Percentiles rank a stretch among this genome's conserved stretches.
phyloP scores from a whole-genome alignment of 768 basidiomycete genomes.

The Floccularia luteovirens region DNA sequence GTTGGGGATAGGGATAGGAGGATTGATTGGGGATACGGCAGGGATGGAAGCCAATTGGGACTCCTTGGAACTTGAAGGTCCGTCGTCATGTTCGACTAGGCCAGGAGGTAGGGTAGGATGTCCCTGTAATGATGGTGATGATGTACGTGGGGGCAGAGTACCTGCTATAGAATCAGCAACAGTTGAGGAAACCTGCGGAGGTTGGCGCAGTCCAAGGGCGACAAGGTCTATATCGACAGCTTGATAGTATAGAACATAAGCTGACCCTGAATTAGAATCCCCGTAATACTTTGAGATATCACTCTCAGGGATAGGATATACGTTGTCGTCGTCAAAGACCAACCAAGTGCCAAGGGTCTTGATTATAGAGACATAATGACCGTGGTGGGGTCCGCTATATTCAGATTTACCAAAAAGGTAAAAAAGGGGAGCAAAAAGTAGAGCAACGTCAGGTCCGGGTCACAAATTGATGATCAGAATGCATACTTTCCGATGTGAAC shows the following conservation, averaged over 20 bases:
- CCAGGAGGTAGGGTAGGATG: conserved; percentile 22
- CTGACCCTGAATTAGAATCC: conserved; percentile 79
- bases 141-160: conserved; percentile 10
- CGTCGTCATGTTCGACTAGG: conserved; percentile 7
- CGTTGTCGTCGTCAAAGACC: conserved; percentile 93
- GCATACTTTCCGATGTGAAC: conserved; percentile 98
- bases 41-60: not conserved
- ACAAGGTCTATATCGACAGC: conserved; percentile 77
- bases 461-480: too few species aligned
- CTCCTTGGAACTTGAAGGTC: not conserved
- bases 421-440: conserved; percentile 5
- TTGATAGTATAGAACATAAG: conserved; percentile 97
- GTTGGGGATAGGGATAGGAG: conserved; percentile 2
- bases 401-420: conserved; percentile 9
- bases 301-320: conserved; percentile 78
- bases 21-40: not conserved
- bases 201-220: conserved; percentile 57
- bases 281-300: conserved; percentile 96
- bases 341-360: conserved; percentile 82
- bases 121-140: conserved; percentile 11
- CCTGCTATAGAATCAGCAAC: conserved; percentile 13
- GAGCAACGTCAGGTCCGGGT: not conserved
- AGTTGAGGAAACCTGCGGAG: conserved; percentile 18
- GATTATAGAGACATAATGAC: conserved; percentile 95
- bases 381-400: conserved; percentile 90